These are phyloP conservation scores for Dovyalis caffra DNA, from an alignment of 345 rosid species.

Conservation along the genomic window DNA sequence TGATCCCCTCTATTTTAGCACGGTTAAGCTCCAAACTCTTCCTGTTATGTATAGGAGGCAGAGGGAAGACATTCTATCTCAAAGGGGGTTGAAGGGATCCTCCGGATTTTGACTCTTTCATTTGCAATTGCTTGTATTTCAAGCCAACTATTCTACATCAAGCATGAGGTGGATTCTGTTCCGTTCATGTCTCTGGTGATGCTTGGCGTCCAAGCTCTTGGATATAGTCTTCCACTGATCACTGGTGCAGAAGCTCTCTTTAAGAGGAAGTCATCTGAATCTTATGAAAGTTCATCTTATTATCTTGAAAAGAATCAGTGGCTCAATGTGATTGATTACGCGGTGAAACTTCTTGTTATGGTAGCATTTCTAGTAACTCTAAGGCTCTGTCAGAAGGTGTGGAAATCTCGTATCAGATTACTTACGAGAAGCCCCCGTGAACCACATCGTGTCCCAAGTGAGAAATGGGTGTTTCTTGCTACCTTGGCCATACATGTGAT, in stretches of 20 bases:
- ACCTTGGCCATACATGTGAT: conserved; percentile 46
- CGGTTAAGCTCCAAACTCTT: conserved; percentile 54
- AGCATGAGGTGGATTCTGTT: conserved; percentile 40
- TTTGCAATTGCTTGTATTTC: conserved; percentile 65
- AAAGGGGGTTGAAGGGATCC: conserved; percentile 70
- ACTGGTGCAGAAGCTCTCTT: conserved; percentile 85
- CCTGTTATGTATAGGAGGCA: conserved; percentile 72
- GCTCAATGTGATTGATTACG: conserved; percentile 65
- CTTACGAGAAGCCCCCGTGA: conserved; percentile 48
- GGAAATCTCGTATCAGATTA: conserved; percentile 71
- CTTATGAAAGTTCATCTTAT: conserved; percentile 45
- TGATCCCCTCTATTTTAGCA: conserved; percentile 64
- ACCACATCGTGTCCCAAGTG: conserved; percentile 65
- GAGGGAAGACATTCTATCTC: conserved; percentile 81
- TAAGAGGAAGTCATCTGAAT: conserved; percentile 47
- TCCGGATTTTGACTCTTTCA: conserved; percentile 64
- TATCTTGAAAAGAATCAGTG: conserved; percentile 63
- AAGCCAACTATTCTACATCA: conserved; percentile 61
- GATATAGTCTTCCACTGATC: conserved; percentile 74
- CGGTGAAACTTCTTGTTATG: conserved; percentile 74
- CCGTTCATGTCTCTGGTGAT: conserved; percentile 75
- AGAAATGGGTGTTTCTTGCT: conserved; percentile 49
- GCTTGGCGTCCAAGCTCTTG: conserved; percentile 86
- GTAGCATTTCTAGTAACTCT: conserved; percentile 64
- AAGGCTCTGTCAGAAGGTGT: conserved; percentile 79